Conservation (phyloP, 495 filamentous ascomycete genomes). For the Talaromyces thailandensis region DNA sequence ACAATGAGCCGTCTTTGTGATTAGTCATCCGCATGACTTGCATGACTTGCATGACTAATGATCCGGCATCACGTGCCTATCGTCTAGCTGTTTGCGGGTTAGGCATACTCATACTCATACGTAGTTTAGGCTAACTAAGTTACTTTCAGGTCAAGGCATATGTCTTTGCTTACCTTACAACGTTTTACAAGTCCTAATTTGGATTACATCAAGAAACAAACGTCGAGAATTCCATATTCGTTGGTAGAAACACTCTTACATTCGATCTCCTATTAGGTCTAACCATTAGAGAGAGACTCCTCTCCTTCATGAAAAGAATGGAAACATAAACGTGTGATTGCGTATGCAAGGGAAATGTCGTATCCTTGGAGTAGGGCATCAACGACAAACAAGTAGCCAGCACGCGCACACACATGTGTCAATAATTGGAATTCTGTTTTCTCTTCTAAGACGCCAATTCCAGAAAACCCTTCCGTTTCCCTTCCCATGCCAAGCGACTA, state of each 20-base stretch:
- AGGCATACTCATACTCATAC: no score
- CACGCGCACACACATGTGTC: not conserved
- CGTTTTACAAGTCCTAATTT: no score
- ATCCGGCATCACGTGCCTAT: not conserved
- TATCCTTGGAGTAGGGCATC: not conserved
- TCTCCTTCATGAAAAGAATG: not conserved
- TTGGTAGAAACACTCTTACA: not conserved
- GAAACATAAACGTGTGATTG: not conserved
- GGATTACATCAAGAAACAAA: no score
- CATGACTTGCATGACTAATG: no score
- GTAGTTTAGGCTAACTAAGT: no score
- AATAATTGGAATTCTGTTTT: conserved; percentile 2
- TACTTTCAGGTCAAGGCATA: no score
- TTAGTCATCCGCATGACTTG: not conserved
- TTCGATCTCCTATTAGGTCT: not conserved
- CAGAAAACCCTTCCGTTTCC: not conserved
- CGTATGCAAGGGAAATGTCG: not conserved
- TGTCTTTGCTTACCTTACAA: no score
- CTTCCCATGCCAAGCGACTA: not conserved
- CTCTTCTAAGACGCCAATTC: not conserved
- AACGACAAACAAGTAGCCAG: not conserved
- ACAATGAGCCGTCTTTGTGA: not conserved
- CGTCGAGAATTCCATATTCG: not conserved
- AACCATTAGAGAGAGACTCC: not conserved
- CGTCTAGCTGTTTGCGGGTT: not conserved